These are phyloP conservation scores for Arthrobotrys conoides DNA, from an alignment of 2,329 filamentous ascomycete species.

Conservation along the genomic window DNA sequence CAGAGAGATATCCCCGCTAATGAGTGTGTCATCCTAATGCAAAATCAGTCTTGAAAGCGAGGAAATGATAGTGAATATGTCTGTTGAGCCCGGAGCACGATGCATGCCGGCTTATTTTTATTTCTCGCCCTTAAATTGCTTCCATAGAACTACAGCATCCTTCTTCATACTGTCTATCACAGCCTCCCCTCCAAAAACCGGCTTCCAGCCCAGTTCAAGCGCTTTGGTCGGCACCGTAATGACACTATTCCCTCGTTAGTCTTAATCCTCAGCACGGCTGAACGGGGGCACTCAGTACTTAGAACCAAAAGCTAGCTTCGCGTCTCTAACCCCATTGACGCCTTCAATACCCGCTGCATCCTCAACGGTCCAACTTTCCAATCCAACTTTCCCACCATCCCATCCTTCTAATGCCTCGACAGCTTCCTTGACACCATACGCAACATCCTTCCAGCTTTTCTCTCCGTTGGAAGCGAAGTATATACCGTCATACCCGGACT, in stretches of 20 bases:
- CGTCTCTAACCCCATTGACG: slow-evolving; percentile 32
- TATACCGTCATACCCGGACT: slow-evolving; percentile 36
- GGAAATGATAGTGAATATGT: too few relatives aligned
- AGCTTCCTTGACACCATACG: slow-evolving; percentile 36
- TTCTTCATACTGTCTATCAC: slow-evolving; percentile 44
- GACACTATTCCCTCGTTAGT: slow-evolving; percentile 24
- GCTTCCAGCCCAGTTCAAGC: slow-evolving; percentile 42
- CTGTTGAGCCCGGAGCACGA: too few relatives aligned
- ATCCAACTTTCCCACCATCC: slow-evolving; percentile 29
- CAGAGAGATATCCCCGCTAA: too few relatives aligned
- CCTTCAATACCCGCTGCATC: slow-evolving; percentile 33
- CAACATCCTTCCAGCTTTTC: slow-evolving; percentile 45
- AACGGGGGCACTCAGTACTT: slow-evolving; percentile 28
- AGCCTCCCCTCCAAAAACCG: slow-evolving; percentile 37
- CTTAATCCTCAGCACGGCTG: background rate
- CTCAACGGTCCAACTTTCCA: slow-evolving; percentile 39
- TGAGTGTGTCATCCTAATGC: too few relatives aligned
- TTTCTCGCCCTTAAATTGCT: slow-evolving; percentile 13
- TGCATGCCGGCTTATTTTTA: background rate
- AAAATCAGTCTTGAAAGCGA: too few relatives aligned
- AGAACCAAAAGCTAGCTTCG: slow-evolving; percentile 43
- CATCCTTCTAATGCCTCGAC: slow-evolving; percentile 40
- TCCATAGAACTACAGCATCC: slow-evolving; percentile 33
- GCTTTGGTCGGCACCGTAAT: slow-evolving; percentile 42
- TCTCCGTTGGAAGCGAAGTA: slow-evolving; percentile 55